phyloP scores from a whole-genome alignment of 345 rosid genomes.

The Pistacia atlantica region DNA sequence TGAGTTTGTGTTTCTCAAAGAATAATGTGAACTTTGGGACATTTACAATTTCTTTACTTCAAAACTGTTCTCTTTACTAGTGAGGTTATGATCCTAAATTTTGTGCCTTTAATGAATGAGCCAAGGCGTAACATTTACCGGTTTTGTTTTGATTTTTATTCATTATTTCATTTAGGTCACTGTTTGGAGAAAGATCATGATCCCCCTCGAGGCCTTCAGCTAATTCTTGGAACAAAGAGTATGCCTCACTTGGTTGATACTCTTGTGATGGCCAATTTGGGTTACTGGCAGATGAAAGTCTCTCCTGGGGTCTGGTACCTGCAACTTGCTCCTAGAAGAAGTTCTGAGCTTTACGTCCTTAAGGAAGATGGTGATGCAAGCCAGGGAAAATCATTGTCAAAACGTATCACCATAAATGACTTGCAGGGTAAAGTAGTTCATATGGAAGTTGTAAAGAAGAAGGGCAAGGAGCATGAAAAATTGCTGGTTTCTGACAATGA shows the following conservation, averaged over 20 bases:
- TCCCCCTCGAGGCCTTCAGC: constrained; percentile 97
- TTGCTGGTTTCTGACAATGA: constrained; percentile 70
- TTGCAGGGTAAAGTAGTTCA: constrained; percentile 95
- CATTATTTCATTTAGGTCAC: constrained; percentile 61
- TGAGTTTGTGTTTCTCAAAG: constrained; percentile 33
- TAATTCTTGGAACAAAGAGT: constrained; percentile 94
- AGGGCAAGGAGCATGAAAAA: constrained; percentile 91
- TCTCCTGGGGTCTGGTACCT: constrained; percentile 98
- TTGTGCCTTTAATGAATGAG: background rate
- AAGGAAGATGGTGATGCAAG: constrained; percentile 58
- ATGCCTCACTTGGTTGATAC: constrained; percentile 95
- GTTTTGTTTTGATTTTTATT: constrained; percentile 14
- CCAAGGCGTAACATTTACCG: background rate
- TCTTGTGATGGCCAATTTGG: constrained; percentile 98
- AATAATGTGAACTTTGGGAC: constrained; percentile 3
- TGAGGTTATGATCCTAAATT: background rate
- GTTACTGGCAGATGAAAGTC: constrained; percentile 99
- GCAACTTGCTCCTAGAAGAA: constrained; percentile 98
- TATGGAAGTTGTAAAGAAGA: constrained; percentile 83
- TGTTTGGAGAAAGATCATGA: constrained; percentile 98
- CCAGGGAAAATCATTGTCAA: constrained; percentile 49
- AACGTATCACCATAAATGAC: constrained; percentile 82
- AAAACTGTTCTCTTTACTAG: background rate
- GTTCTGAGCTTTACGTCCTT: constrained; percentile 79
- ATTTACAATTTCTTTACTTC: background rate